These are phyloP conservation scores for Aspergillus piperis DNA, from an alignment of 2,329 filamentous ascomycete species.

Conservation along the genomic window DNA sequence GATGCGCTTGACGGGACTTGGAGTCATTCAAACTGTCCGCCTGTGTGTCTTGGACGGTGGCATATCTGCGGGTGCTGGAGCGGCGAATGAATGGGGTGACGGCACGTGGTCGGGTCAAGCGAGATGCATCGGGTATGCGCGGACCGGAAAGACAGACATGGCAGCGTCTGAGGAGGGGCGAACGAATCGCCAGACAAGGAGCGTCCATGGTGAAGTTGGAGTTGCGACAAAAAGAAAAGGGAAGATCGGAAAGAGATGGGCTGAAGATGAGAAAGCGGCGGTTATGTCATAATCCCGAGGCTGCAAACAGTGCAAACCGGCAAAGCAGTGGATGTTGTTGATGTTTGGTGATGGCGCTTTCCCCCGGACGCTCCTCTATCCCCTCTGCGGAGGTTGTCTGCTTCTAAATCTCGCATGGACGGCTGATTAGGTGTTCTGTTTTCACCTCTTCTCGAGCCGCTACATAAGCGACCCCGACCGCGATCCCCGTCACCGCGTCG, in stretches of 20 bases:
- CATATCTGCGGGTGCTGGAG: slow-evolving; percentile 20
- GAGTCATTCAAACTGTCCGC: slow-evolving; percentile 8
- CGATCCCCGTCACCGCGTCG: slow-evolving; percentile 45
- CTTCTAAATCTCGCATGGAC: not conserved
- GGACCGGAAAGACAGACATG: not conserved
- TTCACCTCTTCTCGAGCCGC: not conserved
- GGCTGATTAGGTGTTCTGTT: not conserved
- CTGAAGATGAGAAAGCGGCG: slow-evolving; percentile 1
- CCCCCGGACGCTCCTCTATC: not conserved
- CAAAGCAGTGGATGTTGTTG: not conserved
- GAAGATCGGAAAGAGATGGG: not conserved
- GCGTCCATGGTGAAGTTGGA: slow-evolving; percentile 28
- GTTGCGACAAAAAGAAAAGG: not conserved
- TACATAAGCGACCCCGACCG: slow-evolving; percentile 53
- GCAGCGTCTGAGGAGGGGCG: slow-evolving; percentile 19
- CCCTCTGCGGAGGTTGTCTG: not conserved
- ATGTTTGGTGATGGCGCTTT: not conserved
- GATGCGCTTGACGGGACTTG: slow-evolving; percentile 37
- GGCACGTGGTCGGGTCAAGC: slow-evolving; percentile 21
- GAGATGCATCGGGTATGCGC: slow-evolving; percentile 3
- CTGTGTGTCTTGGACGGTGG: slow-evolving; percentile 15
- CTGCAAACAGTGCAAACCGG: slow-evolving; percentile 42
- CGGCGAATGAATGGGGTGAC: slow-evolving; percentile 23
- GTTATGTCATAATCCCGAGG: slow-evolving; percentile 35
- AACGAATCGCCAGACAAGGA: slow-evolving; percentile 23